Percentiles rank a stretch among this genome's conserved stretches.
Evolutionary conservation across 139 green algal species (phyloP).

Genomic region (Diplosphaera chodatii): DNA sequence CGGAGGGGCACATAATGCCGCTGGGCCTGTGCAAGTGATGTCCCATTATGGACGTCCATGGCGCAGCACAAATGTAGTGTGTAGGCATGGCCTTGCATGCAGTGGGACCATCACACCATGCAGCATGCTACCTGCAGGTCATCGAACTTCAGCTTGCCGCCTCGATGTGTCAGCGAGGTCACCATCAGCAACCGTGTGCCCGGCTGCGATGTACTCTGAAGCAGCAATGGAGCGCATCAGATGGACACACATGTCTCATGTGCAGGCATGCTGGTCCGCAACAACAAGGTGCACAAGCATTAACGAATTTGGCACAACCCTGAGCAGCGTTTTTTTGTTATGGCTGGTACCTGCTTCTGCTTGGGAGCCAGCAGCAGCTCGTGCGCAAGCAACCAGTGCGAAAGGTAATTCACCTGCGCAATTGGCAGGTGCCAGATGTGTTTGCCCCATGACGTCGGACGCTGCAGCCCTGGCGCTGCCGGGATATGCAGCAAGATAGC

Average conservation of each 20-base stretch:
- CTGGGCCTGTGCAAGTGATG: background rate
- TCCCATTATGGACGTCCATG: too few species aligned
- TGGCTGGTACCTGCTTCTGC: slow-evolving; percentile 19
- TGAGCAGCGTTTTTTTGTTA: too few species aligned
- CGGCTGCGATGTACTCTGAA: background rate
- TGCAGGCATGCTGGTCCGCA: too few species aligned
- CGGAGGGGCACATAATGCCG: slow-evolving; percentile 33
- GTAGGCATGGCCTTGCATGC: too few species aligned
- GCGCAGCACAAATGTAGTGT: too few species aligned
- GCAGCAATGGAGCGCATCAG: slow-evolving; percentile 6
- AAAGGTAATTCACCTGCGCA: slow-evolving; percentile 56
- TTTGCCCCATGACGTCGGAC: too few species aligned
- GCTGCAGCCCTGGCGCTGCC: too few species aligned
- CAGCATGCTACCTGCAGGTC: slow-evolving; percentile 30
- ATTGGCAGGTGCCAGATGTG: too few species aligned
- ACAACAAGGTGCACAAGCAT: slow-evolving; percentile 19
- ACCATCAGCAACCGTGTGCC: slow-evolving; percentile 41
- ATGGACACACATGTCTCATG: slow-evolving; percentile 5
- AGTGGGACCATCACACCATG: too few species aligned
- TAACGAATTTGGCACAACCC: background rate
- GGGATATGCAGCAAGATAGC: background rate
- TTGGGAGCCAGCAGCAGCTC: slow-evolving; percentile 22
- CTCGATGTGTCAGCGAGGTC: slow-evolving; percentile 36
- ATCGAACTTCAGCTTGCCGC: slow-evolving; percentile 30
- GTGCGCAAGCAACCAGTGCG: slow-evolving; percentile 52